Evolutionary conservation across 345 rosid species (phyloP).

Genomic region (Leavenworthia alabamica): DNA sequence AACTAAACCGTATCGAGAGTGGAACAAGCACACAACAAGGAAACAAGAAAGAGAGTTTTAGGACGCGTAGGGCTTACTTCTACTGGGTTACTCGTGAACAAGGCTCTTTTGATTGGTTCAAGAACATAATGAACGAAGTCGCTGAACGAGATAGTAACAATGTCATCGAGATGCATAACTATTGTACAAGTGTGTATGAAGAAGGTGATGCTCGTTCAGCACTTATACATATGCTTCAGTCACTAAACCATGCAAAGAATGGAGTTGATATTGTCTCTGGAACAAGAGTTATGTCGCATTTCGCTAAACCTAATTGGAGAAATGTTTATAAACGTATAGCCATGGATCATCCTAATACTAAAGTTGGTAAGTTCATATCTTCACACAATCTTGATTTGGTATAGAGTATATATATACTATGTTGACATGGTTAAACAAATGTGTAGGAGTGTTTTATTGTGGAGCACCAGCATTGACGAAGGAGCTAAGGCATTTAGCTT

Average conservation of each 20-base stretch:
- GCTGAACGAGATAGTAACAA: constrained; percentile 57
- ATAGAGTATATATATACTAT: background rate
- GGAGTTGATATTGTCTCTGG: constrained; percentile 78
- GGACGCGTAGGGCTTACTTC: constrained; percentile 69
- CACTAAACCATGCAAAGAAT: constrained; percentile 62
- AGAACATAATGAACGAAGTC: constrained; percentile 72
- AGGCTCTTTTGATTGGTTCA: constrained; percentile 83
- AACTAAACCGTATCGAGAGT: constrained; percentile 29
- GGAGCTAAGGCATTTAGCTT: constrained; percentile 59
- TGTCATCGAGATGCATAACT: constrained; percentile 66
- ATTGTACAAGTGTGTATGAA: constrained; percentile 79
- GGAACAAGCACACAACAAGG: constrained; percentile 30
- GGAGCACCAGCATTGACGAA: constrained; percentile 66
- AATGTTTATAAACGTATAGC: constrained; percentile 62
- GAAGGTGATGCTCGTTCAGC: constrained; percentile 86
- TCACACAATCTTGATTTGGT: background rate
- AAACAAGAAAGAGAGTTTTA: constrained; percentile 42
- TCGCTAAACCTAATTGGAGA: constrained; percentile 76
- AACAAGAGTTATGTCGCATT: constrained; percentile 70
- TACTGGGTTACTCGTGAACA: constrained; percentile 87
- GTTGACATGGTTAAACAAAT: background rate
- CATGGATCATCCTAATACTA: constrained; percentile 45
- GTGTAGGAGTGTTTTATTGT: constrained; percentile 76
- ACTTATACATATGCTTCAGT: constrained; percentile 72
- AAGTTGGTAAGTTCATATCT: constrained; percentile 51